phyloP scores from a whole-genome alignment of 805 yeast genomes.

The Yarrowia hollandica region DNA sequence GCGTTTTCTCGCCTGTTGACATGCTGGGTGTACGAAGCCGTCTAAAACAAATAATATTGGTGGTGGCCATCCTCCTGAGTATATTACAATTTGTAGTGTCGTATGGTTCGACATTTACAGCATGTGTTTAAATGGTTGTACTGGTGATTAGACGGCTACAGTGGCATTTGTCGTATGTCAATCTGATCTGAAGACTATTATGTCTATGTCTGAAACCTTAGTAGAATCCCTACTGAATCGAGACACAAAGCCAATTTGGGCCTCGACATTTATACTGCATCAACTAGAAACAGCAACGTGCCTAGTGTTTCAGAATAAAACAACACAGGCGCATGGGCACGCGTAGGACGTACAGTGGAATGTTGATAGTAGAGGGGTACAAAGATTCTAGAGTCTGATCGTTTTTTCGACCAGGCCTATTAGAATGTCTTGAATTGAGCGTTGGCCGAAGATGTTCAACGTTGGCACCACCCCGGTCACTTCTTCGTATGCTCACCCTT shows the following conservation, averaged over 20 bases:
- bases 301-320: constrained; percentile 18
- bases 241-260: not conserved
- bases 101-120: no score
- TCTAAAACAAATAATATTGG: no score
- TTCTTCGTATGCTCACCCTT: constrained; percentile 22
- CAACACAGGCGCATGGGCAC: constrained; percentile 3
- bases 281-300: constrained; percentile 22
- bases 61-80: no score
- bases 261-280: not conserved
- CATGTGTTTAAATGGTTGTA: no score
- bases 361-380: no score
- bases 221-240: constrained; percentile 22
- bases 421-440: no score
- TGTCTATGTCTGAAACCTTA: constrained; percentile 11
- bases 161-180: constrained; percentile 16
- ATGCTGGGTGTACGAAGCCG: no score
- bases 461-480: not conserved
- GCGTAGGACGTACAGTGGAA: not conserved
- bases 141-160: no score
- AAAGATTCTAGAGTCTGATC: no score
- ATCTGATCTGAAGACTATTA: constrained; percentile 7
- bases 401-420: no score
- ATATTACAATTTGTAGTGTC: no score
- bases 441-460: no score
- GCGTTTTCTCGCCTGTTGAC: constrained; percentile 15